Base-by-base conservation (phyloP, 1,284 basidiomycete species). In the Athelia sp. region DNA sequence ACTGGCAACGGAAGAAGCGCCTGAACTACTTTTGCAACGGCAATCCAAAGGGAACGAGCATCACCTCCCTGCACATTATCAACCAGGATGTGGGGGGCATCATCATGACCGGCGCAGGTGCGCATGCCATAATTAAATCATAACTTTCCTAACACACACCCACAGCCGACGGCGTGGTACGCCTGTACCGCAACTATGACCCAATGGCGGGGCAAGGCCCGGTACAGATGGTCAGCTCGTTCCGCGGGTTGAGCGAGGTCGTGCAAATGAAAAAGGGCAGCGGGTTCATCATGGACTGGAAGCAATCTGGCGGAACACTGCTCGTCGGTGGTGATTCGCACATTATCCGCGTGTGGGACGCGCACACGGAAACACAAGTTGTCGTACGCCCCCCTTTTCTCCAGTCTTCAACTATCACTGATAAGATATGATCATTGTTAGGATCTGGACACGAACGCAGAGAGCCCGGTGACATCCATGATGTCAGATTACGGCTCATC, bases 1-100 rank as follows among this genome's bases (percentile, higher is more conserved):
- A 99, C 62, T 98, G 97, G 96, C 83, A 89, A 50, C 79, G 81
- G 50, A 81, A 84, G 47, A 84, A 81, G 57, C 81, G 87, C 45
- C 63, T 98, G 49, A 87, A 85, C 54, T 76, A 84, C 45, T 99
- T 98, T 69, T 87, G 81, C 60, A 98, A 98, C 58, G 93, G 92
- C 42, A 95, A 96, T 64, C 81, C 88, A 1, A 73, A 72, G 48
- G 87, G 88, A 35, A 90, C 87, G 9, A 85, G 81, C 52, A 92
- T 98, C 54, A 97, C 96, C 0, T 86, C 90, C 1, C 70, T 98
- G n/a, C 80, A 92, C 49, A 87, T 98, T 62, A 92, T 99, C 67
- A 98, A 99, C 64, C 93, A 99, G 68, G 94, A 97, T 53, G 89
- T 93, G 11, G 90, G 93, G 18, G 93, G 93, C 1, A 82, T 98